phyloP scores from a whole-genome alignment of 495 filamentous ascomycete genomes.

The Talaromyces trachyspermus region DNA sequence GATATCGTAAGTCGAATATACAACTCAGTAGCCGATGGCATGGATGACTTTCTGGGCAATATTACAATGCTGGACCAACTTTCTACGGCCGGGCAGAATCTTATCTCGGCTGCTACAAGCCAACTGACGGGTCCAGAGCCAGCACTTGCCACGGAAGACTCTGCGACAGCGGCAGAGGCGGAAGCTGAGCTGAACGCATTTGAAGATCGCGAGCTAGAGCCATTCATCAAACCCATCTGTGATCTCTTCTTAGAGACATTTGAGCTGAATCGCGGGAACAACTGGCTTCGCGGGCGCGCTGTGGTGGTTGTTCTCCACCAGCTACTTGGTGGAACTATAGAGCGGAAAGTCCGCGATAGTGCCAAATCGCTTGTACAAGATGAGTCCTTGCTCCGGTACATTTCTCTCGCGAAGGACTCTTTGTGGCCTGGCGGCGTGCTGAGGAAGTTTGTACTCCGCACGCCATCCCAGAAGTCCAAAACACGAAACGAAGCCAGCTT shows the following conservation, averaged over 20 bases:
- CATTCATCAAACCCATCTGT: conserved; percentile 97
- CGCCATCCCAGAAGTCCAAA: conserved; percentile 56
- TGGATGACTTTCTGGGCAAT: conserved; percentile 96
- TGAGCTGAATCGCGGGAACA: conserved; percentile 87
- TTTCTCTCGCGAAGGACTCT: conserved; percentile 57
- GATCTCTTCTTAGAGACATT: conserved; percentile 96
- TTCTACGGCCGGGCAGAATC: conserved; percentile 83
- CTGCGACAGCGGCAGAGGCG: conserved; percentile 72
- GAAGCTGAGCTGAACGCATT: conserved; percentile 93
- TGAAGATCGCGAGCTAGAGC: conserved; percentile 79
- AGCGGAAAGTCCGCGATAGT: conserved; percentile 84
- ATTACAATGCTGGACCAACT: conserved; percentile 94
- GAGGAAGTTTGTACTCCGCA: conserved; percentile 49
- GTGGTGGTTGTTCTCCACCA: conserved; percentile 78
- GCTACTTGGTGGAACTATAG: conserved; percentile 76
- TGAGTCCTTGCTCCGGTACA: conserved; percentile 67
- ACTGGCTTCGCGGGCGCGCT: conserved; percentile 86
- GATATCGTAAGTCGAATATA: conserved; percentile 94
- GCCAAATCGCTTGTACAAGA: conserved; percentile 63
- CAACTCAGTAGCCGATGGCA: conserved; percentile 91
- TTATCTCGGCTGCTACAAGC: conserved; percentile 79
- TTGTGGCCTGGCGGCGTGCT: conserved; percentile 74
- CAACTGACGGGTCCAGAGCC: conserved; percentile 50
- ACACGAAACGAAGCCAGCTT: conserved; percentile 65
- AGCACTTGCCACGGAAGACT: conserved; percentile 46